Conservation (phyloP, 2,329 filamentous ascomycete species). For the Verticillium nonalfalfae region DNA sequence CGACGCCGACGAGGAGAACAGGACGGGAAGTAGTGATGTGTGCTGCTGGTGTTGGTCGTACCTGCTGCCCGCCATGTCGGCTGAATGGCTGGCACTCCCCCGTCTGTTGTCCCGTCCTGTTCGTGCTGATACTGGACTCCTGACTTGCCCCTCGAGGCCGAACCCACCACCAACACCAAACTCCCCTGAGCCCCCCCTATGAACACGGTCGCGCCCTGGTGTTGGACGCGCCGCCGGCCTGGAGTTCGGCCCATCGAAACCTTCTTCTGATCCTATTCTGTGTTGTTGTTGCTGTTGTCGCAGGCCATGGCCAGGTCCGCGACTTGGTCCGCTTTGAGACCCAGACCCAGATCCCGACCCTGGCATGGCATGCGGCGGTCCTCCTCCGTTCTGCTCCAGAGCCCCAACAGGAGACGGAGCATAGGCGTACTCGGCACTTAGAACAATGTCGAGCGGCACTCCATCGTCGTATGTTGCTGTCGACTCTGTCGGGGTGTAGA, state of each 20-base stretch:
- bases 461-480: not conserved
- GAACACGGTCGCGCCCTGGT: constrained; percentile 5
- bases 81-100: not conserved
- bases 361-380: not conserved
- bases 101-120: constrained; percentile 1
- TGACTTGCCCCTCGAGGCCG: not conserved
- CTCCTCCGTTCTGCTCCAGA: not conserved
- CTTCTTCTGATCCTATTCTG: not conserved
- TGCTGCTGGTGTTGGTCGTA: constrained; percentile 9
- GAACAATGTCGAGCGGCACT: not conserved
- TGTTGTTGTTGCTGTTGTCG: not conserved
- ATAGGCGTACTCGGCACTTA: not conserved
- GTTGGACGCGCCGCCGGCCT: constrained; percentile 4
- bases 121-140: constrained; percentile 6
- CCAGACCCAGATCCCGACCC: not conserved
- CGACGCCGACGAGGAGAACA: not conserved
- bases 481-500: constrained; percentile 15
- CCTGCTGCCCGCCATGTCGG: not conserved
- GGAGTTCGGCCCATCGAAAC: not conserved
- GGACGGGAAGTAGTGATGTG: not conserved
- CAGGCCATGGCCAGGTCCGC: not conserved
- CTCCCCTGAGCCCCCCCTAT: not conserved
- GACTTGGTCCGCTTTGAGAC: not conserved
- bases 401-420: not conserved
- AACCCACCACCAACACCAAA: not conserved